These are phyloP conservation scores for Pseudevernia furfuracea DNA, from an alignment of 495 filamentous ascomycete species.

Conservation along the genomic window DNA sequence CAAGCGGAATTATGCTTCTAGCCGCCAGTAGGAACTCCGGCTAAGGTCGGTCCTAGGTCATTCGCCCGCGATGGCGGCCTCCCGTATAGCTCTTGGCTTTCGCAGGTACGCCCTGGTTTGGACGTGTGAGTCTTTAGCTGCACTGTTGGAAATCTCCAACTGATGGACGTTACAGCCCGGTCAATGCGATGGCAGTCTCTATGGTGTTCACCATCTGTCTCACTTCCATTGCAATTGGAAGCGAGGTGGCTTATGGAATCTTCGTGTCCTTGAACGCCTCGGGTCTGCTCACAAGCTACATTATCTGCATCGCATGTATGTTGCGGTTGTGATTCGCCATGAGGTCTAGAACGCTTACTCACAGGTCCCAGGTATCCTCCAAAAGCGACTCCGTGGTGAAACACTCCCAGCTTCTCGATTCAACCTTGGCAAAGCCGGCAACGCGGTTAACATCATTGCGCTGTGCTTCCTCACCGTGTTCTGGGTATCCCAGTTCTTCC, in stretches of 20 bases:
- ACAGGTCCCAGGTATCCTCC: conserved; percentile 21
- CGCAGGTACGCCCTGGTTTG: conserved; percentile 26
- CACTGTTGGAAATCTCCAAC: conserved; percentile 7
- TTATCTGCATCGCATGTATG: conserved; percentile 35
- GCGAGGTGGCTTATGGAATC: conserved; percentile 33
- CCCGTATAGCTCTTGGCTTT: conserved; percentile 35
- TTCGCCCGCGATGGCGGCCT: conserved; percentile 42
- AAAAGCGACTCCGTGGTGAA: conserved; percentile 26
- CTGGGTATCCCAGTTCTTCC: conserved; percentile 38
- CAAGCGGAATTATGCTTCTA: conserved; percentile 2
- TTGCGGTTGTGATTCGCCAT: conserved; percentile 19
- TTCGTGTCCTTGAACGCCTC: conserved; percentile 33
- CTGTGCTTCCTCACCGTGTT: conserved; percentile 33
- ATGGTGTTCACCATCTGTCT: conserved; percentile 29
- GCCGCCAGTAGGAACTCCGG: conserved; percentile 2
- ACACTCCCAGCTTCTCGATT: conserved; percentile 36
- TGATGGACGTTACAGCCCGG: conserved; percentile 28
- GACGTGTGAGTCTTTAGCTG: conserved; percentile 15
- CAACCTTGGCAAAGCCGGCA: conserved; percentile 34
- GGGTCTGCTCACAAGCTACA: conserved; percentile 32
- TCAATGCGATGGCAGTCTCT: conserved; percentile 30
- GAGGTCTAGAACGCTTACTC: conserved; percentile 7
- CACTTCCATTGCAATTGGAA: conserved; percentile 33
- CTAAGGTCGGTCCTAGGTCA: conserved; percentile 21
- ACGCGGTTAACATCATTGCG: conserved; percentile 34